Evolutionary conservation across 768 basidiomycete species (phyloP).

Genomic region (Tulasnella sp.): DNA sequence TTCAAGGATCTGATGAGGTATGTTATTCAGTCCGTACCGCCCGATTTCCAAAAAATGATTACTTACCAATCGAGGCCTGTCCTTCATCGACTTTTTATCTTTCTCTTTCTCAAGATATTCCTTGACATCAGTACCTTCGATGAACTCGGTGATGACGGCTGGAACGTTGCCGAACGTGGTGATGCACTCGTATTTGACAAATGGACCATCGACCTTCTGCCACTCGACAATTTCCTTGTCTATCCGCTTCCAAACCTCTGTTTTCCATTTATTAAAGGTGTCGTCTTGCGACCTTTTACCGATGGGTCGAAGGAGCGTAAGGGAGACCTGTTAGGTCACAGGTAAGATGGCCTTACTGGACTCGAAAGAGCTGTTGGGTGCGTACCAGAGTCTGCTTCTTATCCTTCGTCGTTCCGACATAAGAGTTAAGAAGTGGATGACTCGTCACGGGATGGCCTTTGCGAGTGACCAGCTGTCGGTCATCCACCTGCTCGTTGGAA

Average conservation of each 20-base stretch:
- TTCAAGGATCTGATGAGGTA: neutral
- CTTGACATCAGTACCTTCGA: neutral
- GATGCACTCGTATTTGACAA: neutral
- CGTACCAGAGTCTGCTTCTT: neutral
- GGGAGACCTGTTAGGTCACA: neutral
- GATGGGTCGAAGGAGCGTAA: neutral
- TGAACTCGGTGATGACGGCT: neutral
- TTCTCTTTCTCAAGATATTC: neutral
- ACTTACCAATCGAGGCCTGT: neutral
- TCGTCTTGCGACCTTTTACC: too few relatives aligned
- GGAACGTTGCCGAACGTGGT: neutral
- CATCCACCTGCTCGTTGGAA: neutral
- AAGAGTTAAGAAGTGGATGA: neutral
- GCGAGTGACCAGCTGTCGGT: neutral
- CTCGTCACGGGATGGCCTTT: neutral
- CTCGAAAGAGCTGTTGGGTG: neutral
- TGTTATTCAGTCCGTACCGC: neutral
- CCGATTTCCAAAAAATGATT: neutral
- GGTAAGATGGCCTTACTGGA: neutral
- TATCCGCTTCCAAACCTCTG: neutral
- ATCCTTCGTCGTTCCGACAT: neutral
- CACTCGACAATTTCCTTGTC: neutral
- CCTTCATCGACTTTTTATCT: neutral
- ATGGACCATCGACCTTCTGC: neutral
- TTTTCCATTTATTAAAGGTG: neutral